phyloP scores from a whole-genome alignment of 805 yeast genomes.

The Cyberlindnera mrakii region DNA sequence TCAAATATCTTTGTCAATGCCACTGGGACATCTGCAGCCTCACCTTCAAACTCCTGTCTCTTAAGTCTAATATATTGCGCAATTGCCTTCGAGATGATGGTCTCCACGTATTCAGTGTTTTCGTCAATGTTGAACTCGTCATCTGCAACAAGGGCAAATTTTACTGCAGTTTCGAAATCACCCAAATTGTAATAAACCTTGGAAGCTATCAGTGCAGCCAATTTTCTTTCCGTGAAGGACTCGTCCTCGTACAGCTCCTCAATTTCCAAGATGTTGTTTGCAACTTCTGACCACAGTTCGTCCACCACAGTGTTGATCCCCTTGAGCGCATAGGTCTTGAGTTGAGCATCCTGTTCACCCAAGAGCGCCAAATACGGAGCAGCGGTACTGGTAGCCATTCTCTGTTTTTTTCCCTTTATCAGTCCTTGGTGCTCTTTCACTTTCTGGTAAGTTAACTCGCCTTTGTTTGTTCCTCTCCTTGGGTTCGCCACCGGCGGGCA shows the following conservation, averaged over 20 bases:
- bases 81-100: constrained; percentile 90
- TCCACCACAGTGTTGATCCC: constrained; percentile 80
- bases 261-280: constrained; percentile 79
- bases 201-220: constrained; percentile 90
- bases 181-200: constrained; percentile 90
- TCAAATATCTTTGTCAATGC: constrained; percentile 71
- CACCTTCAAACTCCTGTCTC: constrained; percentile 39
- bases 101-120: constrained; percentile 81
- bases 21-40: constrained; percentile 41
- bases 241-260: constrained; percentile 89
- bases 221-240: constrained; percentile 62
- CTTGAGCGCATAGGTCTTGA: constrained; percentile 79
- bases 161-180: constrained; percentile 86
- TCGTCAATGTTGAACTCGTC: constrained; percentile 69
- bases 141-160: constrained; percentile 82
- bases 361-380: constrained; percentile 88
- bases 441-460: not conserved
- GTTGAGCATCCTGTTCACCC: constrained; percentile 69
- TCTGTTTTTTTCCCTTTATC: not conserved
- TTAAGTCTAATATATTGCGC: constrained; percentile 69
- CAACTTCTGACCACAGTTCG: constrained; percentile 95
- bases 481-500: not conserved
- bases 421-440: not conserved
- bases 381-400: constrained; percentile 44
- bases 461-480: not conserved